A percentile compares a stretch with the other conserved stretches of the same genome.
Conservation (phyloP, 208 protist species). For the Trypanosoma vivax region DNA sequence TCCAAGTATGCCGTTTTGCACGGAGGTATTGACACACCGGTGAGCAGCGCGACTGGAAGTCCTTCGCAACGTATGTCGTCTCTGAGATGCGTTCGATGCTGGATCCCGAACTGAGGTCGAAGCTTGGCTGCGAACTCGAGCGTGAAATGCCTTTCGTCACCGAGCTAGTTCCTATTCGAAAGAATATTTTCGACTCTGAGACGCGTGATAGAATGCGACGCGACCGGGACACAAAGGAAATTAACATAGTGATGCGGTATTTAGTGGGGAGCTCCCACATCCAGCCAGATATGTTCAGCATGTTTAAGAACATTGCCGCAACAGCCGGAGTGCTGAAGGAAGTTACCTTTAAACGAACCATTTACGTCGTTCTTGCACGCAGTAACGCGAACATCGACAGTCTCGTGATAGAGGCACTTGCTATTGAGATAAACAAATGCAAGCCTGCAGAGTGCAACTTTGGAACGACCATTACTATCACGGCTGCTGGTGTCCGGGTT, state of each 20-base stretch:
- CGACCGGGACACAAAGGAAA: conserved; percentile 70
- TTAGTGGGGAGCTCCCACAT: conserved; percentile 74
- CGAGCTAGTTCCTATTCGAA: conserved; percentile 76
- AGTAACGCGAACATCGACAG: conserved; percentile 75
- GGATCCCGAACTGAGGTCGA: conserved; percentile 18
- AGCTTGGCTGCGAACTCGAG: too few species aligned
- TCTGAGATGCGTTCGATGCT: conserved; percentile 56
- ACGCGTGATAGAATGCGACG: conserved; percentile 48
- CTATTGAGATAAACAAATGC: conserved; percentile 59
- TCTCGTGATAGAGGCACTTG: conserved; percentile 28
- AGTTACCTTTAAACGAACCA: conserved; percentile 64
- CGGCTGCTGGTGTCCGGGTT: conserved; percentile 33
- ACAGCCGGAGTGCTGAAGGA: conserved; percentile 43
- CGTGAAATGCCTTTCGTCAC: conserved; percentile 75
- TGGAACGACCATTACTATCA: conserved; percentile 26
- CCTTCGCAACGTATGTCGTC: conserved; percentile 71
- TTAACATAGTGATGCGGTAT: conserved; percentile 45
- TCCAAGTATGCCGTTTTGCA: conserved; percentile 70
- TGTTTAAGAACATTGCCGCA: conserved; percentile 65
- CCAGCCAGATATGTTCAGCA: conserved; percentile 82
- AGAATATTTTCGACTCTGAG: conserved; percentile 50
- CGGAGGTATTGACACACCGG: conserved; percentile 66
- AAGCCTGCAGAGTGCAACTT: conserved; percentile 46
- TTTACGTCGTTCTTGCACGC: conserved; percentile 58
- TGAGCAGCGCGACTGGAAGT: conserved; percentile 80